These are phyloP conservation scores for Rutidosis leptorrhynchoides DNA, from an alignment of 129 eudicot species.

Conservation along the genomic window DNA sequence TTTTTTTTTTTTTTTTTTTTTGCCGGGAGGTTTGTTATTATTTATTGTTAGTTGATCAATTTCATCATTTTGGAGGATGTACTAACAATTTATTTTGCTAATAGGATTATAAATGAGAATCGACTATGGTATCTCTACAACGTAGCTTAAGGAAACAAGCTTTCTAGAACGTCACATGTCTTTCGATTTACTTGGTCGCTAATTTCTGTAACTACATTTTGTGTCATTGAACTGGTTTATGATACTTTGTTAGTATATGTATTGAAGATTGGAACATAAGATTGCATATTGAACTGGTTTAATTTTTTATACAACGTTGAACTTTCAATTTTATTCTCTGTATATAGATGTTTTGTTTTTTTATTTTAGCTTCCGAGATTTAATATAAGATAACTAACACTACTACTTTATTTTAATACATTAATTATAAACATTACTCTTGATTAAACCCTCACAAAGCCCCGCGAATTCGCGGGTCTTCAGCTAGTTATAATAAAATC, in stretches of 20 bases:
- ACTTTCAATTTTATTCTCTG: too few species aligned
- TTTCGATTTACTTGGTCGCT: not conserved
- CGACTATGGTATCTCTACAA: constrained; percentile 52
- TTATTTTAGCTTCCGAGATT: too few species aligned
- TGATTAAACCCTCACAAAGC: too few species aligned
- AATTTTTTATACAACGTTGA: too few species aligned
- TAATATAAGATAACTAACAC: too few species aligned
- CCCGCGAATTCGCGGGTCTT: too few species aligned
- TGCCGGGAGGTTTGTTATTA: not conserved
- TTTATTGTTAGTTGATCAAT: constrained; percentile 11
- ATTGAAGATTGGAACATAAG: constrained; percentile 4
- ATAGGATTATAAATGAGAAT: constrained; percentile 50
- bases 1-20: not conserved
- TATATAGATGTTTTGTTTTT: too few species aligned
- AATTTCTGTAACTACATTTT: not conserved
- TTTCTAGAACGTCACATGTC: constrained; percentile 32
- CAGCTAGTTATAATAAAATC: too few species aligned
- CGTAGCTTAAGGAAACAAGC: constrained; percentile 45
- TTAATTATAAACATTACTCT: too few species aligned
- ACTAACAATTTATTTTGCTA: constrained; percentile 15
- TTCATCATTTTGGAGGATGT: not conserved
- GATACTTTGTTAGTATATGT: not conserved
- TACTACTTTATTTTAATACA: too few species aligned
- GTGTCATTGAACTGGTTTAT: not conserved
- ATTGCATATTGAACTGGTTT: too few species aligned